Evolutionary conservation across 352 stramenopile species (phyloP), one percentile per base, ranked within the genome.

Genomic region (Saprolegnia parasitica): DNA sequence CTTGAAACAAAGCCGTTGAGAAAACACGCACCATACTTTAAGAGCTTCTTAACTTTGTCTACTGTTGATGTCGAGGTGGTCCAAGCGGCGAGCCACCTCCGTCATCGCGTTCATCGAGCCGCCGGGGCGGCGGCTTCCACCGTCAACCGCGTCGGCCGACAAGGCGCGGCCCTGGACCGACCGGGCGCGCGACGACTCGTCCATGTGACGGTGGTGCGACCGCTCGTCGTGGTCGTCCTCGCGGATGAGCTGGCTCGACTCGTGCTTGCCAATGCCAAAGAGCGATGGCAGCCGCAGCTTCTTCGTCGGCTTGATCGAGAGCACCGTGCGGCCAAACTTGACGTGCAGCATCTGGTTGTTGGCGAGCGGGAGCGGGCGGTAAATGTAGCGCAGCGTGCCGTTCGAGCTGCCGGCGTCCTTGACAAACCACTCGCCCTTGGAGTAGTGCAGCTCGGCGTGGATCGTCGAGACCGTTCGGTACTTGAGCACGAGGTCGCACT

Each of bases 401-500:
- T 98, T 98, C 1, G 91, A 98, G 37, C 87, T 97, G 16, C 90
- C 90, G 0, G 90, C 94, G 75, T 98, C 94, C 56, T 96, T 97
- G 47, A 98, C 88, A 71, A 97, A 88, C 56, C 98, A 98, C 78
- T 98, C 90, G 18, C 93, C 94, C 75, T 95, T 95, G 18, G 89
- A 87, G 72, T 97, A 98, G 47, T 96, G 86, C 71, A 98, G 97
- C 49, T 96, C 87, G 0, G 94, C 92, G 72, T 98, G 94, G 61
- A 97, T 95, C 32, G 92, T 96, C 21, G 89, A 97, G 21, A 98
- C 92, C 16, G 94, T 98, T 56, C 92, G 86, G 79, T 98, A 98
- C 77, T 98, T 96, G 24, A 98, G 81, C 56, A 98, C 91, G 67
- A 98, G 85, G 68, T 98, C 92, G 72, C 89, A 97, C 74, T 95